Base-by-base conservation (phyloP, 1,139 yeast species). In the Arxiozyma heterogenica region DNA sequence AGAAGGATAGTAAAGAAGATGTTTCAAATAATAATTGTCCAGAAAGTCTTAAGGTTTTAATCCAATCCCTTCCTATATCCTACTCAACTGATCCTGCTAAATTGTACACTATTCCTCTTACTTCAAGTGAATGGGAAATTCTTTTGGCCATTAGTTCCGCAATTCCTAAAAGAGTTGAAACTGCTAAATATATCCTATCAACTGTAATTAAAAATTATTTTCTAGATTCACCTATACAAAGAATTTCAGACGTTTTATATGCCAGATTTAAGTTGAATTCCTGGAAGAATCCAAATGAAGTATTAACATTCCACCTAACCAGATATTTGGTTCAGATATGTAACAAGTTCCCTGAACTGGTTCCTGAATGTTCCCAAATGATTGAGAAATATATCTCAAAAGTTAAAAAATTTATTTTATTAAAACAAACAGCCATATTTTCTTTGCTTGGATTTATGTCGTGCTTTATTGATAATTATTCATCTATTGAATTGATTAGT, bases 51-150 rank as follows among this genome's bases (percentile, higher is more conserved):
- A 59, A 61, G 15, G 49, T 59, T 23, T 53, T 66, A 20, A 56
- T 63, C 3, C 64, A 59, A 39, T 59, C 66, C 0, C 54, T 67
- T 42, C 69, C 71, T 2, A 55, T 65, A 6, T 60, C 58, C 27
- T 64, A 64, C 51, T 61, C 68, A 3, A 57, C 63, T 1, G 55
- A 63, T 45, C 55, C 59, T 3, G 55, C 67, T 1, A 63, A 65
- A 52, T 50, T 66, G n/a, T 64, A 63, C 44, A 62, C 69, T 17
- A 74, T 75, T 21, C 79, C 82, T 1, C 73, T 82, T 52, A 68
- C 77, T 1, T 65, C 73, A 41, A 79, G 78, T 53, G 95, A 89
- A 66, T 77, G 83, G 63, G 95, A 90, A 64, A 81, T 84, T 6
- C 71, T 90, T 54, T 64, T 83, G 52, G 88, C 95, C 0, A 70